These are phyloP conservation scores for Nepenthes mirabilis DNA, from an alignment of 148 eudicot genomes.

Conservation along the genomic window DNA sequence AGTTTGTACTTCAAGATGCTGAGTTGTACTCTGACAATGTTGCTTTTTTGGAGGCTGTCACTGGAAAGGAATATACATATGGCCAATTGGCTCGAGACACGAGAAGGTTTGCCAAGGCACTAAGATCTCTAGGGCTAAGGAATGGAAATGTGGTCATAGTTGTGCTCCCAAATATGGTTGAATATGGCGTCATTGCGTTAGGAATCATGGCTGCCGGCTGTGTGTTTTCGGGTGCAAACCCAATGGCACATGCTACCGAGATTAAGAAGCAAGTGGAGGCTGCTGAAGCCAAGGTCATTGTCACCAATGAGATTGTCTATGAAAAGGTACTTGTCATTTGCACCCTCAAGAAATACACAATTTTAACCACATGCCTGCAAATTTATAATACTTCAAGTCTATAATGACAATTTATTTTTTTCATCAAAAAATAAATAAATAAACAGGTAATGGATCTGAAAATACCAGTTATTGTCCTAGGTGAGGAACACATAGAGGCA, in stretches of 20 bases:
- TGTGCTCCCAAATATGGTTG: slow-evolving; percentile 70
- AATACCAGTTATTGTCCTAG: slow-evolving; percentile 56
- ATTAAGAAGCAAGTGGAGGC: slow-evolving; percentile 72
- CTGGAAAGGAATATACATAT: slow-evolving; percentile 54
- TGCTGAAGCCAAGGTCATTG: slow-evolving; percentile 79
- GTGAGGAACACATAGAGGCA: slow-evolving; percentile 39
- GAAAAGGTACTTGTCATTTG: slow-evolving; percentile 34
- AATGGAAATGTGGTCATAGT: slow-evolving; percentile 77
- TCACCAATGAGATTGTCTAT: slow-evolving; percentile 50
- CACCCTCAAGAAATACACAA: neutral
- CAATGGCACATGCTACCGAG: slow-evolving; percentile 49
- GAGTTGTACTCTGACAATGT: slow-evolving; percentile 55
- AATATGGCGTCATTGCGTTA: slow-evolving; percentile 72
- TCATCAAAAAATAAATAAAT: neutral
- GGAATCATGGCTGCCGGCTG: slow-evolving; percentile 94
- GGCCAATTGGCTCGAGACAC: slow-evolving; percentile 53
- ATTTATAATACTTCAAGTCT: neutral
- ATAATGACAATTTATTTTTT: neutral
- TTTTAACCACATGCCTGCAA: neutral
- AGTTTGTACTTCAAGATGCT: slow-evolving; percentile 61
- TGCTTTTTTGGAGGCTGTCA: slow-evolving; percentile 63
- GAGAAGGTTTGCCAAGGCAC: slow-evolving; percentile 73
- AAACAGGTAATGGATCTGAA: slow-evolving; percentile 50
- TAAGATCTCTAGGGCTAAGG: slow-evolving; percentile 81
- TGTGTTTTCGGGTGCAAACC: slow-evolving; percentile 84